phyloP scores from a whole-genome alignment of 768 basidiomycete species.

The Macrolepiota albuminosa region DNA sequence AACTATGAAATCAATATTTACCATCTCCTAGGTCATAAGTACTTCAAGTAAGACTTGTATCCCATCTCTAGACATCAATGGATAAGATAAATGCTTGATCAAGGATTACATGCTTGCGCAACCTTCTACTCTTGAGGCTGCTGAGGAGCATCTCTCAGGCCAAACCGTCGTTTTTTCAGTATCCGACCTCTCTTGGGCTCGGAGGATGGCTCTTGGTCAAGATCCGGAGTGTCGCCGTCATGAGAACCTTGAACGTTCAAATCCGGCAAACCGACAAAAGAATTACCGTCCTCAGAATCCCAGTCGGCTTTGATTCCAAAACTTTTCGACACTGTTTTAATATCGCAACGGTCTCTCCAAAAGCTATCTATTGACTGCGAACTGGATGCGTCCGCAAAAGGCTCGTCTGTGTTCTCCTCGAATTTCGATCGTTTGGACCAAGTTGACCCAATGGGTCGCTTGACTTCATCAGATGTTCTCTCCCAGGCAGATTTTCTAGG shows the following conservation, averaged over 20 bases:
- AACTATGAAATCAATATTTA: not conserved
- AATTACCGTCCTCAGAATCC: not conserved
- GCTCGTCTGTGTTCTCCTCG: not conserved
- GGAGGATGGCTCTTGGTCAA: not conserved
- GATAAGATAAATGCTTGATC: not conserved
- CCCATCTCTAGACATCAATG: not conserved
- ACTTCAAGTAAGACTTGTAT: not conserved
- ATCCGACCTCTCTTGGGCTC: not conserved
- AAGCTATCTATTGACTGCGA: not conserved
- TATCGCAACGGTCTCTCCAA: not conserved
- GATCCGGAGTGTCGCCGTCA: not conserved
- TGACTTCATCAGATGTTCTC: not conserved
- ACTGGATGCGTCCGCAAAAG: not conserved
- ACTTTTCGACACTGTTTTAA: not conserved
- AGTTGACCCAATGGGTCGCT: not conserved
- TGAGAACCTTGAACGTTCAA: not conserved
- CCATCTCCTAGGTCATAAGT: slow-evolving; percentile 26
- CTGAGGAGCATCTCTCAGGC: too few species aligned
- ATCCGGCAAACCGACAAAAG: not conserved
- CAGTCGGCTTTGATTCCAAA: not conserved
- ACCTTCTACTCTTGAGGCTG: not conserved
- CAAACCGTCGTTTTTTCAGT: too few species aligned
- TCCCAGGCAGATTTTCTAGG: not conserved
- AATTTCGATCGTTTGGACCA: not conserved
- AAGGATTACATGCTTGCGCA: not conserved